phyloP scores from a whole-genome alignment of 306 rosid species.

The Rubus idaeus region DNA sequence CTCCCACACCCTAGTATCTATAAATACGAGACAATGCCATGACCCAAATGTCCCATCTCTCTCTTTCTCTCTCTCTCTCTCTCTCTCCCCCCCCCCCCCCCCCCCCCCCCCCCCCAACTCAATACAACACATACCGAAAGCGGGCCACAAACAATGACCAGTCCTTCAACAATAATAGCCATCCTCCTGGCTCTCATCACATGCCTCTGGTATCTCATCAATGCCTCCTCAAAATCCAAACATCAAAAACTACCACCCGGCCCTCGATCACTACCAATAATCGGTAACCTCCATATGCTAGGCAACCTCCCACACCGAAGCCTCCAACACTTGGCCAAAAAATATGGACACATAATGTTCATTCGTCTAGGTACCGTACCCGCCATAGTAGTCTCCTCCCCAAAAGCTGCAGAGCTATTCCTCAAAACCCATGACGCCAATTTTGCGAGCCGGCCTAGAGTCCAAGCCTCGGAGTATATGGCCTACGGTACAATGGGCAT shows the following conservation, averaged over 20 bases:
- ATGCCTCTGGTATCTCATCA: background rate
- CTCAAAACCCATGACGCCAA: background rate
- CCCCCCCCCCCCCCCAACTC: too few species aligned
- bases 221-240: background rate
- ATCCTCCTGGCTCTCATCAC: background rate
- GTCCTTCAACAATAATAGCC: background rate
- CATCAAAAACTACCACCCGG: background rate
- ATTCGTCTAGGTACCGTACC: conserved; percentile 35
- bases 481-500: conserved; percentile 29
- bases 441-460: conserved; percentile 1
- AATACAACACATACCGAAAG: too few species aligned
- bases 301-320: conserved; percentile 13
- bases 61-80: too few species aligned
- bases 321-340: conserved; percentile 39
- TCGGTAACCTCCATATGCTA: conserved; percentile 15
- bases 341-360: conserved; percentile 49
- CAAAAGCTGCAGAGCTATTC: conserved; percentile 9
- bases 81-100: too few species aligned
- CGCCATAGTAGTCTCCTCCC: conserved; percentile 22
- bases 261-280: background rate
- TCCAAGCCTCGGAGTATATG: conserved; percentile 17
- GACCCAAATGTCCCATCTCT: too few species aligned
- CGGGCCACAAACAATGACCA: background rate
- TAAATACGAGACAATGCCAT: too few species aligned
- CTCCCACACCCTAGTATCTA: too few species aligned